These are phyloP conservation scores for Kregervanrija pseudodelftensis DNA, from an alignment of 805 yeast species.

Conservation along the genomic window DNA sequence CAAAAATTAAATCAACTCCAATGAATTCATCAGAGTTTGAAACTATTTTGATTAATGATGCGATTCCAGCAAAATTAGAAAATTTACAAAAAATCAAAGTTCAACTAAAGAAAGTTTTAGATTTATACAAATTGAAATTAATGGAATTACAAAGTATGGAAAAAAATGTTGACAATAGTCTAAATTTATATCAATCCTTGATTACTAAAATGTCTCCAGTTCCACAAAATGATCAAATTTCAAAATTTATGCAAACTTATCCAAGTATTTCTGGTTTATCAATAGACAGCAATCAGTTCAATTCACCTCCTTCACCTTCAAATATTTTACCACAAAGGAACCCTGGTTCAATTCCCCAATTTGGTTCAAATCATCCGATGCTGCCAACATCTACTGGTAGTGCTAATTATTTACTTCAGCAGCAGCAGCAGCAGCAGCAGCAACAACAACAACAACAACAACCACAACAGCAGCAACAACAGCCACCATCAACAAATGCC, in stretches of 20 bases:
- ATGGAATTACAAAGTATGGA: slow-evolving; percentile 72
- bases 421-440: not conserved
- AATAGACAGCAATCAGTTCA: slow-evolving; percentile 1
- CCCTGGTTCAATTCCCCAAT: not conserved
- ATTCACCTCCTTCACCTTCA: slow-evolving; percentile 3
- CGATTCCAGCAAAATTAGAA: slow-evolving; percentile 65
- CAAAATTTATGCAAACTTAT: slow-evolving; percentile 8
- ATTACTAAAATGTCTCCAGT: slow-evolving; percentile 17
- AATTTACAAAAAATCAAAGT: slow-evolving; percentile 68
- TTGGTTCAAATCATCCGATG: not conserved
- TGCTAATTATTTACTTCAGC: not conserved
- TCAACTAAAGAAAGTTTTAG: slow-evolving; percentile 65
- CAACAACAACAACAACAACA: not conserved
- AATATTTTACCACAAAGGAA: not conserved
- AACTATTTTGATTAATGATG: slow-evolving; percentile 43
- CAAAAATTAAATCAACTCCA: slow-evolving; percentile 30
- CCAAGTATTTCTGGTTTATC: slow-evolving; percentile 10
- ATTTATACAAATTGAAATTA: slow-evolving; percentile 66
- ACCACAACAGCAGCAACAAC: slow-evolving; percentile 1
- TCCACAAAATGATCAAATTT: slow-evolving; percentile 8
- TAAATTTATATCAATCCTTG: slow-evolving; percentile 59
- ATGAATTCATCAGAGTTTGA: slow-evolving; percentile 28
- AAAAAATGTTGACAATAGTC: slow-evolving; percentile 62
- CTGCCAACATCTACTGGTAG: no score
- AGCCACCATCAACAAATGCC: slow-evolving; percentile 1